Evolutionary conservation across 1,139 yeast species (phyloP).

Genomic region (Debaryomyces sp.): DNA sequence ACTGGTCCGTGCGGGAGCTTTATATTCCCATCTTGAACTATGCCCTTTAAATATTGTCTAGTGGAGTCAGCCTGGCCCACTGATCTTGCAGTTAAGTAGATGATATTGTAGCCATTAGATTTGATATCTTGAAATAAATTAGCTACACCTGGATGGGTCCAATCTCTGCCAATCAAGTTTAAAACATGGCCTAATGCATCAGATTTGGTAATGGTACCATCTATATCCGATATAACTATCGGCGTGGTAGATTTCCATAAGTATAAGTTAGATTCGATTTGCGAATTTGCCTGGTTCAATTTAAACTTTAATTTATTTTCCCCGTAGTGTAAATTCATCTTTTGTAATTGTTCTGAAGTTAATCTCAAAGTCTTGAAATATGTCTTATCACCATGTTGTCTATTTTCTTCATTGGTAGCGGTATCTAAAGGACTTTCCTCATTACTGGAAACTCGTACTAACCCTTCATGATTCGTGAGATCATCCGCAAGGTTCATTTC

Average conservation of each 20-base stretch:
- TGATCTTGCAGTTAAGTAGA: constrained; percentile 92
- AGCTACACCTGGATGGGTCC: constrained; percentile 98
- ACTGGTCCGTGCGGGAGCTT: constrained; percentile 91
- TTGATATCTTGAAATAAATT: constrained; percentile 82
- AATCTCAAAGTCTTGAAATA: constrained; percentile 88
- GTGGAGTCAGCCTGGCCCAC: constrained; percentile 97
- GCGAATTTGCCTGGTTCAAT: constrained; percentile 81
- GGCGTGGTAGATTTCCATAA: constrained; percentile 88
- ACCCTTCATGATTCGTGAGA: background rate
- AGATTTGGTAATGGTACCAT: constrained; percentile 96
- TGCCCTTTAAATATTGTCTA: constrained; percentile 76
- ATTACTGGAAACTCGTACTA: constrained; percentile 1
- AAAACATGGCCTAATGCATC: constrained; percentile 97
- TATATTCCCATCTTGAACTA: constrained; percentile 71
- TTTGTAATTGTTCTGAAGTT: constrained; percentile 85
- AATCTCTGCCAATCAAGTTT: constrained; percentile 92
- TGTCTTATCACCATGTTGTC: constrained; percentile 26
- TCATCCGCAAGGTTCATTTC: constrained; percentile 10
- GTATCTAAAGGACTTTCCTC: background rate
- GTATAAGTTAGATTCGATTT: constrained; percentile 71
- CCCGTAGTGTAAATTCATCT: constrained; percentile 75
- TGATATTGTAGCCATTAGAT: constrained; percentile 86
- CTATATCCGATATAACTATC: constrained; percentile 94
- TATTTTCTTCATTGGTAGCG: background rate
- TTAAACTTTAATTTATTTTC: constrained; percentile 77